Evolutionary conservation across 495 filamentous ascomycete species (phyloP).

Genomic region (Aspergillus ellipticus): DNA sequence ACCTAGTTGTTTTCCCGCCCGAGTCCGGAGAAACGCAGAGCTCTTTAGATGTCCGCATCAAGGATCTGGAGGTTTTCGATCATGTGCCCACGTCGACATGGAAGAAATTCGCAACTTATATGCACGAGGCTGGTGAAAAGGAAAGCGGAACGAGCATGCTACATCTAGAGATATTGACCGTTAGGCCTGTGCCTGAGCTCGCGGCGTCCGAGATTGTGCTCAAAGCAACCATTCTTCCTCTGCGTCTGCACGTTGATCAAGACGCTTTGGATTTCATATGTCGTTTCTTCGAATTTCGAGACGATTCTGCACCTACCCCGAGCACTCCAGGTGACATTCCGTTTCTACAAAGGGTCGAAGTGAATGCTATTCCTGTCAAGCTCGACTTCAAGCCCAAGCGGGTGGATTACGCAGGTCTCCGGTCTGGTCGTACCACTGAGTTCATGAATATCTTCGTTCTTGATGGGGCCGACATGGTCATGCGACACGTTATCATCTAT

Average conservation of each 20-base stretch:
- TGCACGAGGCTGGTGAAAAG: slow-evolving; percentile 77
- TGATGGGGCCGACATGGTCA: slow-evolving; percentile 79
- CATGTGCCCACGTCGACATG: slow-evolving; percentile 94
- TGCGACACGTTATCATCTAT: slow-evolving; percentile 87
- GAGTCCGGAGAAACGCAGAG: slow-evolving; percentile 75
- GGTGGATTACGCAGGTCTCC: slow-evolving; percentile 88
- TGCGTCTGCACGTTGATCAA: slow-evolving; percentile 94
- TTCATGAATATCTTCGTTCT: slow-evolving; percentile 99
- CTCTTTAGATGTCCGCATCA: slow-evolving; percentile 76
- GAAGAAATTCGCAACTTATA: slow-evolving; percentile 96
- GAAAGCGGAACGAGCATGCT: slow-evolving; percentile 85
- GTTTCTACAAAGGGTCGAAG: slow-evolving; percentile 86
- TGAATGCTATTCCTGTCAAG: slow-evolving; percentile 75
- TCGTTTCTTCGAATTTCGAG: slow-evolving; percentile 96
- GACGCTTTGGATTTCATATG: slow-evolving; percentile 97
- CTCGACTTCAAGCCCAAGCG: slow-evolving; percentile 98
- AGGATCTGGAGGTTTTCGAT: slow-evolving; percentile 87
- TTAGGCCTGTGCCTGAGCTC: slow-evolving; percentile 76
- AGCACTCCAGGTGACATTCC: slow-evolving; percentile 63
- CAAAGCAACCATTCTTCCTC: slow-evolving; percentile 77
- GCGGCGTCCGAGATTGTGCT: slow-evolving; percentile 88
- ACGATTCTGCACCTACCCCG: slow-evolving; percentile 57
- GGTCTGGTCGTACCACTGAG: slow-evolving; percentile 97
- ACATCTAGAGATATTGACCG: slow-evolving; percentile 81
- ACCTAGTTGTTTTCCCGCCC: slow-evolving; percentile 79